Base-by-base conservation (phyloP, 2,329 filamentous ascomycete species). In the Pseudocercospora eumusae region DNA sequence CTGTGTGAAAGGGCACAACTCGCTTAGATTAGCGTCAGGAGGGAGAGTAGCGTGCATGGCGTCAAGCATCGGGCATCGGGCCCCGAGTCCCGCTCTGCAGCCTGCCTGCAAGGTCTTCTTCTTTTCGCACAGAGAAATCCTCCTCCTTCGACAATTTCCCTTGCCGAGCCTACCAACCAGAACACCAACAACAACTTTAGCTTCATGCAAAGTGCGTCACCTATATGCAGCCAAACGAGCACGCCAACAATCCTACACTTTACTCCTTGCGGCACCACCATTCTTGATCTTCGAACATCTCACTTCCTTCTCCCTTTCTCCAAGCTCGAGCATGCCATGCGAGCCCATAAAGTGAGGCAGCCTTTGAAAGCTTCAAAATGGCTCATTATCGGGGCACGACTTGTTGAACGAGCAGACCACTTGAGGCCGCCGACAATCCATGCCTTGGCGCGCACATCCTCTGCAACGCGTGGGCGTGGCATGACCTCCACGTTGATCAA, bases 81-180 rank as follows among this genome's bases (percentile, higher is more conserved):
- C n/a, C 23, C 23, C 23, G 23, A 25, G 23, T 3, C 23, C 23
- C 23, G 23, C 3, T 6, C 23, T 25, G 23, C 23, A 25, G 23
- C 23, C 23, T n/a, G n/a, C n/a, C n/a, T 49, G 45, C 45, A 49
- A 21, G 45, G 45, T 23, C 18, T 21, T 23, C 18, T 18, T 49
- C 40, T 44, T 44, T 21, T 44, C 40, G 40, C n/a, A n/a, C n/a
- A n/a, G n/a, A n/a, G n/a, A 20, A 18, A 44, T n/a, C 40, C 40
- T 44, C 1, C n/a, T 45, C 42, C 42, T 18, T 23, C 44, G 18
- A 47, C 18, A 23, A 45, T 23, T 27, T 28, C 23, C 23, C 47
- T 50, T 50, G 47, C 47, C 47, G 47, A 28, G 47, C 20, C 13
- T 50, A 23, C 47, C 47, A 50, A 50, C 47, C 47, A 50, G 20